phyloP scores from a whole-genome alignment of 306 rosid species.

The Cicer yamashitae region DNA sequence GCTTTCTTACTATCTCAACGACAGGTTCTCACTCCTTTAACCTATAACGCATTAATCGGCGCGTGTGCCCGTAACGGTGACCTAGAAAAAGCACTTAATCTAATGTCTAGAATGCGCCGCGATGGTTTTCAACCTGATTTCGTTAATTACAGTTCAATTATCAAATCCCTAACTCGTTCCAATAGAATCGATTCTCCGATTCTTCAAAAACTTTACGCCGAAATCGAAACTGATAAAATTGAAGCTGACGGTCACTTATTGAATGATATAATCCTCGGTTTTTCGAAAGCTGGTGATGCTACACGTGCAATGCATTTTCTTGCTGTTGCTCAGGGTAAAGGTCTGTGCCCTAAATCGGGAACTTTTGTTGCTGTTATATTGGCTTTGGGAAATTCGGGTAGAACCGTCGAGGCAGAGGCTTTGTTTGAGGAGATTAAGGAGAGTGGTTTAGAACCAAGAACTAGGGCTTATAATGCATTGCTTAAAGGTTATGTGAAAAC shows the following conservation, averaged over 20 bases:
- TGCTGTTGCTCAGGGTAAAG: constrained; percentile 77
- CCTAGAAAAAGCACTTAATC: constrained; percentile 77
- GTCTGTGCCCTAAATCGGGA: constrained; percentile 70
- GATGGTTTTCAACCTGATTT: constrained; percentile 86
- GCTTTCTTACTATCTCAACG: constrained; percentile 83
- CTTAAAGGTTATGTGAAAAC: constrained; percentile 80
- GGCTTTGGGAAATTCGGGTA: constrained; percentile 73
- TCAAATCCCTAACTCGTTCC: constrained; percentile 80
- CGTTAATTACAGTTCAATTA: constrained; percentile 77
- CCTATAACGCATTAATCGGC: constrained; percentile 86
- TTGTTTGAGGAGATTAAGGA: constrained; percentile 87
- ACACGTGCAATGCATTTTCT: constrained; percentile 72
- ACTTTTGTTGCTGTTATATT: constrained; percentile 71
- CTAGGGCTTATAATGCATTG: constrained; percentile 82
- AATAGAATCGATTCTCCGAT: constrained; percentile 72
- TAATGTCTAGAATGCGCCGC: constrained; percentile 83
- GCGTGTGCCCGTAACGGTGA: constrained; percentile 92
- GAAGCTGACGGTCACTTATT: constrained; percentile 78
- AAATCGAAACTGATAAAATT: constrained; percentile 73
- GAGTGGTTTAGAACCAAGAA: constrained; percentile 75
- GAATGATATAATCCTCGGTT: constrained; percentile 79
- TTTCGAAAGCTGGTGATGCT: constrained; percentile 81
- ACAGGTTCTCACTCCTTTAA: constrained; percentile 73
- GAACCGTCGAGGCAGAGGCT: constrained; percentile 84
- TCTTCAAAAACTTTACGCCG: constrained; percentile 74